A percentile compares a stretch with the other conserved stretches of the same genome.
phyloP scores from a whole-genome alignment of 2,329 filamentous ascomycete species.

The Hymenoscyphus repandus region DNA sequence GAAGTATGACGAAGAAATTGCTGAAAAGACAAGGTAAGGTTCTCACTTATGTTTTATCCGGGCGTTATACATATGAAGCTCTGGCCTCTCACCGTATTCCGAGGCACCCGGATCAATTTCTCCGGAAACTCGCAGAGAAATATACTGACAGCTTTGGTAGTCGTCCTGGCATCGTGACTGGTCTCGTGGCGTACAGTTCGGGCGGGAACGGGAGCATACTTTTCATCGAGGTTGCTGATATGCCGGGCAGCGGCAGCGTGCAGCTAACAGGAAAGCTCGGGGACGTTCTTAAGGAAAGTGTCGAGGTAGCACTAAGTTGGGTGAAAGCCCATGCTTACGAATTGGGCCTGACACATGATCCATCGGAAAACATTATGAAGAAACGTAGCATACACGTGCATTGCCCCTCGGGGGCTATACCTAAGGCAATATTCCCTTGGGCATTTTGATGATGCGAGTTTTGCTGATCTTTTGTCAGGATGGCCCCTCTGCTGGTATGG shows the following conservation, averaged over 20 bases:
- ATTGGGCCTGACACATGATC: constrained; percentile 74
- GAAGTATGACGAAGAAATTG: constrained; percentile 91
- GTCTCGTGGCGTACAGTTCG: constrained; percentile 88
- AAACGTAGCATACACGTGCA: constrained; percentile 91
- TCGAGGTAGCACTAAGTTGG: constrained; percentile 94
- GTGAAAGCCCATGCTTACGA: constrained; percentile 95
- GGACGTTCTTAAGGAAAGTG: constrained; percentile 93
- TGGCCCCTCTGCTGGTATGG: constrained; percentile 80
- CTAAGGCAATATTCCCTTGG: constrained; percentile 73
- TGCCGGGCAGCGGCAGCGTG: constrained; percentile 87
- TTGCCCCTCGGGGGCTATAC: constrained; percentile 89
- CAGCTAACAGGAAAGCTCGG: constrained; percentile 95
- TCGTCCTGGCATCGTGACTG: constrained; percentile 89
- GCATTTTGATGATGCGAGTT: not conserved
- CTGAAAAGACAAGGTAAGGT: constrained; percentile 60
- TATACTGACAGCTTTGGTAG: constrained; percentile 32
- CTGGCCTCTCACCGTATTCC: constrained; percentile 1
- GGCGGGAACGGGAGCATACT: constrained; percentile 93
- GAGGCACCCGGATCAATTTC: not conserved
- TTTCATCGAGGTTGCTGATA: constrained; percentile 97
- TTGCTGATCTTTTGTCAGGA: constrained; percentile 49
- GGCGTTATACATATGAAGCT: not conserved
- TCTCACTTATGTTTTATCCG: constrained; percentile 6
- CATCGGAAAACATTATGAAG: constrained; percentile 91
- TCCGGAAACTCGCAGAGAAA: constrained; percentile 5